These are phyloP conservation scores for Monilinia polystroma DNA, from an alignment of 2,329 filamentous ascomycete species.

Conservation along the genomic window DNA sequence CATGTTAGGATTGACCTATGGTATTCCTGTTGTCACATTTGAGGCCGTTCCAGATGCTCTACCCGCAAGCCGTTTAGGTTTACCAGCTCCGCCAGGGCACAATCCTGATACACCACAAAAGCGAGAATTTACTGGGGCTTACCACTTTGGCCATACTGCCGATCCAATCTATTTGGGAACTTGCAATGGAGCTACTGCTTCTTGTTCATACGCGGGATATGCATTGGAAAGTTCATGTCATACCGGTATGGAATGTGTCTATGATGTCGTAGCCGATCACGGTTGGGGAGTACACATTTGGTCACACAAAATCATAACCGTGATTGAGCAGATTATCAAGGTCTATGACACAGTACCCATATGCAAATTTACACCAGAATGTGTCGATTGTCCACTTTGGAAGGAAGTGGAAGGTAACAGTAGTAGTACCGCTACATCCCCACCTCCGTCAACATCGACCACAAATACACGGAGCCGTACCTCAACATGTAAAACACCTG, in stretches of 20 bases:
- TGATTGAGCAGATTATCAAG: constrained; percentile 83
- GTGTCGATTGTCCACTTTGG: constrained; percentile 89
- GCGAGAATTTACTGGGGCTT: constrained; percentile 71
- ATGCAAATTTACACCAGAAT: constrained; percentile 74
- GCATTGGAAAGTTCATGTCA: constrained; percentile 93
- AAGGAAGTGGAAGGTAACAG: constrained; percentile 76
- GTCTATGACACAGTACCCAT: constrained; percentile 78
- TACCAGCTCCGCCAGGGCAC: constrained; percentile 79
- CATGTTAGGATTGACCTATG: constrained; percentile 88
- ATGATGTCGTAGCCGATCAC: constrained; percentile 87
- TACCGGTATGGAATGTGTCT: constrained; percentile 81
- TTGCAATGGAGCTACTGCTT: constrained; percentile 85
- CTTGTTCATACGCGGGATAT: constrained; percentile 89
- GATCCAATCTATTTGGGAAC: constrained; percentile 93
- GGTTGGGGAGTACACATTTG: constrained; percentile 90
- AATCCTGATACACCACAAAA: constrained; percentile 70
- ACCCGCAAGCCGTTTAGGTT: constrained; percentile 76
- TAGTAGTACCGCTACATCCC: constrained; percentile 66
- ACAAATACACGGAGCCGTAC: constrained; percentile 70
- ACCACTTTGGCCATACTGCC: constrained; percentile 92
- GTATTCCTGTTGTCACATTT: constrained; percentile 86
- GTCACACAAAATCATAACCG: constrained; percentile 84
- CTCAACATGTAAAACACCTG: constrained; percentile 84
- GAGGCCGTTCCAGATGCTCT: constrained; percentile 91
- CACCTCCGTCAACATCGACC: constrained; percentile 47